Base-by-base conservation (phyloP, 169 alveolate species). In the Cryptosporidium sp. region DNA sequence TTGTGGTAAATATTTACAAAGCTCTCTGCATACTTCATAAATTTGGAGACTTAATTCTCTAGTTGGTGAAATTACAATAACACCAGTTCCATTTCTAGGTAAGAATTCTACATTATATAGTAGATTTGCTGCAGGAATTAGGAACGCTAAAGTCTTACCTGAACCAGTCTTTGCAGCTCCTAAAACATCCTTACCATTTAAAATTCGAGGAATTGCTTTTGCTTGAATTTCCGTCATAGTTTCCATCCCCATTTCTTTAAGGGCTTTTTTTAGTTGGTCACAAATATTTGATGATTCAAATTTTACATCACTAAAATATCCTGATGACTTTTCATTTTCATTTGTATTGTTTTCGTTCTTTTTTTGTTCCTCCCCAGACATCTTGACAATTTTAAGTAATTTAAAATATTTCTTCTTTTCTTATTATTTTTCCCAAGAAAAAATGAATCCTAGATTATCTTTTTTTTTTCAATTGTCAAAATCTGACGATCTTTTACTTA, bases 91-190 rank as follows among this genome's bases (percentile, higher is more conserved):
- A 69, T 97, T 95, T 62, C 93, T 91, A 33, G 97, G 98, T 71
- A 94, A 93, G 85, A 98, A 98, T 72, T 97, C 96, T 31, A 98
- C 98, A 69, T 96, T 97, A 89, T 96, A 96, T 70, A 98, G 94
- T 69, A 96, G 89, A 91, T 98, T 98, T 53, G 98, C 93, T n/a
- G 99, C 98, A 37, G 99, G 99, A 26, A 98, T 96, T 92, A 98
- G 92, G 93, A 97, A 98, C 18, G 99, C 99, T 87, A 98, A 94
- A 3, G 99, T 98, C 91, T 98, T 98, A 16, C 99, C 99, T 33
- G 99, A 97, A 16, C 99, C 98, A 6, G 99, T 98, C 89, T 97
- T 97, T 4, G 99, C 99, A 44, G 99, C 97, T 42, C 99, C 99
- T 69, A 97, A 91, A 8, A 98, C 98, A 92, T 98, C 99, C 85